Evolutionary conservation across 2,329 filamentous ascomycete genomes (phyloP).

Genomic region (Pochonia chlamydosporia): DNA sequence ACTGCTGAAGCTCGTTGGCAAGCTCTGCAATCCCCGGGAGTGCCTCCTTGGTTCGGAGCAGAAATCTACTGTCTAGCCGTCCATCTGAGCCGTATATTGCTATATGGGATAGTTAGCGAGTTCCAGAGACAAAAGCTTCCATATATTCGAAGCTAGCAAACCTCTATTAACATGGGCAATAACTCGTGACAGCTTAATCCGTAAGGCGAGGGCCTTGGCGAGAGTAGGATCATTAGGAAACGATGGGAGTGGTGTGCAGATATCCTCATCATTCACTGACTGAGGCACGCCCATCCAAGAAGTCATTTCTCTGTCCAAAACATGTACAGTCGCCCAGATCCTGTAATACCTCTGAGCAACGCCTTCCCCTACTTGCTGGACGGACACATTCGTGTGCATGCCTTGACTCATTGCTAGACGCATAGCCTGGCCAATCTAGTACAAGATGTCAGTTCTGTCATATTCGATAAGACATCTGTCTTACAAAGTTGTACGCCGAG

Average conservation of each 20-base stretch:
- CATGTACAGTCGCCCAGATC: slow-evolving; percentile 49
- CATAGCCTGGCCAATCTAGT: slow-evolving; percentile 44
- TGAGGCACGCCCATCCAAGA: slow-evolving; percentile 47
- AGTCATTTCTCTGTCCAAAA: slow-evolving; percentile 48
- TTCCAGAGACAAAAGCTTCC: accelerated
- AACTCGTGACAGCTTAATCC: slow-evolving; percentile 22
- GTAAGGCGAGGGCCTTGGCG: slow-evolving; percentile 24
- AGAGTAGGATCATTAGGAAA: slow-evolving; percentile 20
- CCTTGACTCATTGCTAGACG: slow-evolving; percentile 42
- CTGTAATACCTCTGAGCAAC: slow-evolving; percentile 40
- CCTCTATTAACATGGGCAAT: slow-evolving; percentile 26
- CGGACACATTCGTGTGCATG: slow-evolving; percentile 47
- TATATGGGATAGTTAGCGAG: accelerated
- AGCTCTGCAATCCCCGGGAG: slow-evolving; percentile 21
- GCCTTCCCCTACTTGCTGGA: slow-evolving; percentile 30
- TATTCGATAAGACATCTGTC: too few relatives aligned
- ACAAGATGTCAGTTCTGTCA: too few relatives aligned
- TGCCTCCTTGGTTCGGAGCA: slow-evolving; percentile 23
- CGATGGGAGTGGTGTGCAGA: slow-evolving; percentile 33
- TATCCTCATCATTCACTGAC: slow-evolving; percentile 42
- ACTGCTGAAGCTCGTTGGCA: slow-evolving; percentile 22
- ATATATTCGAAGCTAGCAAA: too few relatives aligned
- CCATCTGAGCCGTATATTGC: slow-evolving; percentile 23
- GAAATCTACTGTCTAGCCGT: slow-evolving; percentile 22
- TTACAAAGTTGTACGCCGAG: slow-evolving; percentile 39